Evolutionary conservation across 441 rosid genomes (phyloP).

Genomic region (Pelargonium fulgidum): DNA sequence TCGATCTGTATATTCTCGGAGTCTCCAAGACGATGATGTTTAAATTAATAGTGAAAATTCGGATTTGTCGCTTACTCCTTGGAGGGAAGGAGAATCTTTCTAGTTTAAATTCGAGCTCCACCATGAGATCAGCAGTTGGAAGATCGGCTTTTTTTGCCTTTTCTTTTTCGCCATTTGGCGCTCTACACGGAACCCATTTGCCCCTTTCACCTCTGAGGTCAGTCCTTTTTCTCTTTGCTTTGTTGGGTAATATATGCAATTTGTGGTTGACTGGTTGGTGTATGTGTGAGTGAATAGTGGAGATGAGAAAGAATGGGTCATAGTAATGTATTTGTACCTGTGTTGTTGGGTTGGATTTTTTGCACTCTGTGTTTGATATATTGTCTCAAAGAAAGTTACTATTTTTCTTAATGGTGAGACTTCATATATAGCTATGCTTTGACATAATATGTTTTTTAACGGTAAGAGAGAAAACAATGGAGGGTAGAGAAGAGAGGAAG

Average conservation of each 20-base stretch:
- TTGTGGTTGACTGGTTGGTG: not conserved
- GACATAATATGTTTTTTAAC: no score
- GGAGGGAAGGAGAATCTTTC: constrained; percentile 19
- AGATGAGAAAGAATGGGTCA: not conserved
- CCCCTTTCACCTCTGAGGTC: constrained; percentile 20
- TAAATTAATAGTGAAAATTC: not conserved
- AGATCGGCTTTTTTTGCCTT: constrained; percentile 12
- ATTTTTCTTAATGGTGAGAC: not conserved
- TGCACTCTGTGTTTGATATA: not conserved
- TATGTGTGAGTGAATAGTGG: not conserved
- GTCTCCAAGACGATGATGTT: constrained; percentile 10
- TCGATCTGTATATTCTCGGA: constrained; percentile 17
- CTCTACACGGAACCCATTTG: not conserved
- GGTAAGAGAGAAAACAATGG: not conserved
- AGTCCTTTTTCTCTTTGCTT: not conserved
- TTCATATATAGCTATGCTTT: not conserved
- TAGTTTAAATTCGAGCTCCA: constrained; percentile 27
- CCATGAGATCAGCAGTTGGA: constrained; percentile 18
- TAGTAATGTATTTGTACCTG: not conserved
- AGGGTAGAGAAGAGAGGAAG: not conserved
- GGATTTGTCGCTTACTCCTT: constrained; percentile 18
- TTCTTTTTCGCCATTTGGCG: constrained; percentile 25
- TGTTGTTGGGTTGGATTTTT: constrained; percentile 4
- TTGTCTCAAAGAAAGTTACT: constrained; percentile 2
- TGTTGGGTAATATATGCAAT: not conserved